phyloP scores from a whole-genome alignment of 208 protist species.

The Naegleria lovaniensis region DNA sequence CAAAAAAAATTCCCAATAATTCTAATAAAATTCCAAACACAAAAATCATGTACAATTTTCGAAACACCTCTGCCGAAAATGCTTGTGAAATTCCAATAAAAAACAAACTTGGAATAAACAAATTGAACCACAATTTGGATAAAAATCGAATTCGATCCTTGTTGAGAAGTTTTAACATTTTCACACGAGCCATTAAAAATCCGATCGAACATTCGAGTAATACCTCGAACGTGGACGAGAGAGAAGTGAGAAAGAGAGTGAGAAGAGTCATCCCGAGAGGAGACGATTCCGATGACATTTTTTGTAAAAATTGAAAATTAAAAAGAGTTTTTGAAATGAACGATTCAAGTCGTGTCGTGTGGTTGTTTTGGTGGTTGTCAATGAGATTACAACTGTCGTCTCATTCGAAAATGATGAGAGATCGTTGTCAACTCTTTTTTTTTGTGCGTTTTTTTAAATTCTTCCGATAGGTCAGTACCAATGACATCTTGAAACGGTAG shows the following conservation, averaged over 20 bases:
- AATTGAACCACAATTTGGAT: not conserved
- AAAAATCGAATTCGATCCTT: not conserved
- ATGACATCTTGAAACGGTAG: too few species aligned
- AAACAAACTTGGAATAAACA: not conserved
- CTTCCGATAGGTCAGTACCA: too few species aligned
- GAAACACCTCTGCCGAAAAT: not conserved
- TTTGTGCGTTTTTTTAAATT: too few species aligned
- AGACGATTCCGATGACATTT: too few species aligned
- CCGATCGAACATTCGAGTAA: not conserved
- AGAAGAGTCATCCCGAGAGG: not conserved
- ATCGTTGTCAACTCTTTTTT: too few species aligned
- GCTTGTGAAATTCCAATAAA: not conserved
- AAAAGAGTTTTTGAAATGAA: too few species aligned
- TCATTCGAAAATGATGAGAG: too few species aligned
- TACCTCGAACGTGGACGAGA: not conserved
- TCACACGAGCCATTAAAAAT: not conserved
- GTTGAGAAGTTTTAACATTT: not conserved
- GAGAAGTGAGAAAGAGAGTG: not conserved
- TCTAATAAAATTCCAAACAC: not conserved
- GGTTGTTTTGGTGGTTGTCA: too few species aligned
- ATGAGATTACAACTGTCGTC: too few species aligned
- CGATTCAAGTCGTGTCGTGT: too few species aligned
- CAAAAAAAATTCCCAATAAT: not conserved
- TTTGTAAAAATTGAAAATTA: too few species aligned
- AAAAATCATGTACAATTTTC: not conserved